Percentiles rank a stretch among this genome's conserved stretches.
Conservation (phyloP, 805 yeast species). For the Kluyveromyces dobzhanskii region DNA sequence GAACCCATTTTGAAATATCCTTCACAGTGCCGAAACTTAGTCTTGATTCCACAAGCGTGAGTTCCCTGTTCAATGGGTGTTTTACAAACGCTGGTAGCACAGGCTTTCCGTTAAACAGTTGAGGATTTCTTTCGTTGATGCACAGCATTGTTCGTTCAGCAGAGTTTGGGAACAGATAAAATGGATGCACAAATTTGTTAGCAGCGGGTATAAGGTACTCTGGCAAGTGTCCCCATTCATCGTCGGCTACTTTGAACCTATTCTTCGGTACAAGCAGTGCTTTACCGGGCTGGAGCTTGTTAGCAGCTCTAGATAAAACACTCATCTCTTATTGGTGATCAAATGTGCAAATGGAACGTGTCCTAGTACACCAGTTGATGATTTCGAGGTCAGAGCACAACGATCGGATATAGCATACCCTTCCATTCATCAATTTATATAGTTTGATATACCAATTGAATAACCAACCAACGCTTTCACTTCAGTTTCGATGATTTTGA, state of each 20-base stretch:
- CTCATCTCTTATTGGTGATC: too few relatives aligned
- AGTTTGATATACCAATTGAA: too few relatives aligned
- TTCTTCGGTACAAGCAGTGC: slow-evolving; percentile 1
- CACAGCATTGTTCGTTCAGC: slow-evolving; percentile 20
- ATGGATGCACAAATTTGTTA: slow-evolving; percentile 19
- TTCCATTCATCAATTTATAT: too few relatives aligned
- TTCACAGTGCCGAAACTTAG: slow-evolving; percentile 12
- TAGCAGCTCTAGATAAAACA: too few relatives aligned
- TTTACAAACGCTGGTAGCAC: slow-evolving; percentile 13
- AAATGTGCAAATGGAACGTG: too few relatives aligned
- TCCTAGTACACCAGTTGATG: too few relatives aligned
- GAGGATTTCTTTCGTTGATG: slow-evolving; percentile 13
- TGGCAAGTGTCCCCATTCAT: not conserved
- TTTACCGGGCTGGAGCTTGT: not conserved
- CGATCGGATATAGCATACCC: too few relatives aligned
- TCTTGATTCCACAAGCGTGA: slow-evolving; percentile 8
- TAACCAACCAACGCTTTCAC: too few relatives aligned
- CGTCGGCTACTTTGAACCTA: slow-evolving; percentile 1
- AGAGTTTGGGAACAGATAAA: slow-evolving; percentile 16
- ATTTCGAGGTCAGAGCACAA: too few relatives aligned
- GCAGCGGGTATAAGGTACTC: slow-evolving; percentile 12
- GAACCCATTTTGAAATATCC: slow-evolving; percentile 17
- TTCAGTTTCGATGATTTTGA: too few relatives aligned
- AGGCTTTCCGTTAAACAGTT: slow-evolving; percentile 14
- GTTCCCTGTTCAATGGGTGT: slow-evolving; percentile 3